Evolutionary conservation across 2,329 filamentous ascomycete genomes (phyloP), one percentile per base, ranked within the genome.

Genomic region (Aspergillus eucalypticola): DNA sequence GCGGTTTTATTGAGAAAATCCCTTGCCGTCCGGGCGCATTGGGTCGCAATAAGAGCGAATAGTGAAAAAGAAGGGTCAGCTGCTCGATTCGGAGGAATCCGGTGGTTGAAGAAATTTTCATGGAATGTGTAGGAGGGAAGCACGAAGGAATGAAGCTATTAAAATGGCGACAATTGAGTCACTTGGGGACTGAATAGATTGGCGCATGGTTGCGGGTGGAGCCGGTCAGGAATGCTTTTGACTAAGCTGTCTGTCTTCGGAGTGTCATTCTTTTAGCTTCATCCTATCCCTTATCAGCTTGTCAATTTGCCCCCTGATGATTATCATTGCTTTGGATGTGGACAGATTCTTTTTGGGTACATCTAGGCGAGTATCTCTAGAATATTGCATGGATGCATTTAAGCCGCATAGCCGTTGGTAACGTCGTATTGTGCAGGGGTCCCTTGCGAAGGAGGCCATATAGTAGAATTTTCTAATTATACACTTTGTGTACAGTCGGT

Each of bases 211-310:
- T 48, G 53, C 58, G 55, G 59, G 59, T 50, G 42, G 59, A 38
- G 29, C 59, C 59, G 59, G 21, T 42, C 56, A 21, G 27, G 29
- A 17, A 51, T 54, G 25, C 60, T 52, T 46, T 64, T 64, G 61
- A 64, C 63, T 66, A 64, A 66, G 58, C 58, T 52, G 46, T 21
- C 46, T 50, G 35, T 21, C 19, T 32, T 17, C 8, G 25, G 2
- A 3, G 7, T 17, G 8, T 50, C n/a, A 50, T 50, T 19, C 32
- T 13, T 35, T 15, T 13, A 13, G 11, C 32, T 35, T 35, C 32
- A 35, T 5, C 32, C 32, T 13, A 35, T 35, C 32, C 4, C 32
- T 35, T 35, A 35, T 15, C 15, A 27, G 23, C 46, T 50, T 50
- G 29, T 32, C 25, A 15, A n/a, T 8, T 11, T 3, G 2, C 5